Base-by-base conservation (phyloP, 495 filamentous ascomycete species). In the Neurospora pannonica region DNA sequence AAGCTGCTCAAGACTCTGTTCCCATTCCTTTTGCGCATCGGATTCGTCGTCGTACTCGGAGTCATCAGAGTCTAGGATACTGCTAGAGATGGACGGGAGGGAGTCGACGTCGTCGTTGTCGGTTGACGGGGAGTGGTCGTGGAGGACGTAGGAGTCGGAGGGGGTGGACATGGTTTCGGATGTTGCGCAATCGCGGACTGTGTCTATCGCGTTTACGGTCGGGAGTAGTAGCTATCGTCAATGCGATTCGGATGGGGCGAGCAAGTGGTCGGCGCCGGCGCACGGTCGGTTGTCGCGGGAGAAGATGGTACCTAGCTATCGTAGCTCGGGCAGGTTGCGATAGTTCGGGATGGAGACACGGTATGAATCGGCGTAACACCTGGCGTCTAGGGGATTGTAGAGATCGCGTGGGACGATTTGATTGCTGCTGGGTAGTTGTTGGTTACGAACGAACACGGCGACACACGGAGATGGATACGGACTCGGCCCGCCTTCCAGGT, bases 21-120 rank as follows among this genome's bases (percentile, higher is more conserved):
- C 91, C 96, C 96, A 99, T 82, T 99, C 95, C 24, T 86, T 88
- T 81, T 99, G 95, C 21, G 96, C 96, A 79, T 97, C 94, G 37
- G 90, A 92, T 76, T 90, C 85, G 19, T 85, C 82, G 0, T 90
- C 85, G n/a, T 86, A 84, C 0, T 89, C 86, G 69, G 86, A 85
- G 24, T 60, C 43, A 2, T 60, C 28, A 6, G 54, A 67, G 72
- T 86, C 84, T 71, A 91, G 89, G 42, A 86, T 84, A 37, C 87
- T 84, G 76, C 89, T 91, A 42, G 90, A 87, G 74, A 90, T 88
- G 69, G 93, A 95, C 42, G 93, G 92, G 4, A 97, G 87, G 17
- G 93, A 96, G 75, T 93, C 92, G 78, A 94, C 80, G 5, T 94
- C 93, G 75, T 87, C 87, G 76, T 87, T 84, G 72, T 88, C 87